These are phyloP conservation scores for Sequoiadendron giganteum DNA, from an alignment of 75 land plant genomes.

Conservation along the genomic window DNA sequence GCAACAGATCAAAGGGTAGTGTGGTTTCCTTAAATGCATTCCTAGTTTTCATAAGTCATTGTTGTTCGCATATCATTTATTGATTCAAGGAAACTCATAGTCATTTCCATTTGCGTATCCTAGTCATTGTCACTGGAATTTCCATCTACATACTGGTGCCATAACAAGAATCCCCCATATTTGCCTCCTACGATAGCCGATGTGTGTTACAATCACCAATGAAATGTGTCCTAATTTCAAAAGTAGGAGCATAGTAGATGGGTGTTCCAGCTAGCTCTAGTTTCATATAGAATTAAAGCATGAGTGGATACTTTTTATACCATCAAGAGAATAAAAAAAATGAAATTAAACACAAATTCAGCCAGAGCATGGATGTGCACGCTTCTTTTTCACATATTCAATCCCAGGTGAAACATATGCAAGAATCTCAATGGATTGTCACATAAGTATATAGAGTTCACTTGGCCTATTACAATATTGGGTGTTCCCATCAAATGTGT, in stretches of 20 bases:
- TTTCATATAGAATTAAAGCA: background rate
- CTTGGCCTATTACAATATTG: background rate
- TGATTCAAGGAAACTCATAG: no score
- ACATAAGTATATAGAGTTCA: background rate
- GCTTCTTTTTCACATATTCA: background rate
- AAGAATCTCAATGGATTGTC: background rate
- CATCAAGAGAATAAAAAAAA: background rate
- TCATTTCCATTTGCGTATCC: no score
- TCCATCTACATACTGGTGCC: no score
- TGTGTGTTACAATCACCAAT: no score
- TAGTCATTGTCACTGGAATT: no score
- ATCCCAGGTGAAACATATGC: background rate
- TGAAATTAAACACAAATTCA: background rate
- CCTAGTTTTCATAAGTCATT: no score
- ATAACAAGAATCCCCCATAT: background rate
- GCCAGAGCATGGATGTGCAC: background rate
- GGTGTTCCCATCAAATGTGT: background rate
- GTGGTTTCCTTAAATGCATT: no score
- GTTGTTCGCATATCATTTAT: no score
- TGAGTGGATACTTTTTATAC: background rate
- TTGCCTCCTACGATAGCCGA: background rate
- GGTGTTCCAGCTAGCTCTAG: background rate
- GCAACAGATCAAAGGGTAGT: no score
- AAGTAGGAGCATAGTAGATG: background rate
- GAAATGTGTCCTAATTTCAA: background rate